Evolutionary conservation across 371 early-diverging fungal species (phyloP).

Genomic region (Nematocida parisii): DNA sequence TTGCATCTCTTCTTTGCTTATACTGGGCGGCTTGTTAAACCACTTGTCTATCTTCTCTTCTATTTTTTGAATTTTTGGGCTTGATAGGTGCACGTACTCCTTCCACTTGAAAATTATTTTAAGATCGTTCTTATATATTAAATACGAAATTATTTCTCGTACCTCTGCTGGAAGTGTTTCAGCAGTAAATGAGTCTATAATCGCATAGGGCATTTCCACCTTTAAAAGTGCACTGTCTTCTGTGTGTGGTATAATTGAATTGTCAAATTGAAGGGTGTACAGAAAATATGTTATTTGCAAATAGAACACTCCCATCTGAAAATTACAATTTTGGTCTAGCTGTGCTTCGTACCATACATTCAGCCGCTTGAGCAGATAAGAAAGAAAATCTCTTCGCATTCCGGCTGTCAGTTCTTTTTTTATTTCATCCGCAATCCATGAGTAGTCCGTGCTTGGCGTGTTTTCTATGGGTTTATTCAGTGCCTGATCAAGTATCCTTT

Average conservation of each 20-base stretch:
- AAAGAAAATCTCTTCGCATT: neutral
- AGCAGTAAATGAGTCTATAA: neutral
- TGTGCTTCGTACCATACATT: conserved; percentile 30
- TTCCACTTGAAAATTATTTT: conserved; percentile 36
- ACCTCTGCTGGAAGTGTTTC: conserved; percentile 13
- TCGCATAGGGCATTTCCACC: conserved; percentile 20
- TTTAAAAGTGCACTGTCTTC: neutral
- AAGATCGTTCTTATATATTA: conserved; percentile 33
- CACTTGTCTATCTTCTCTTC: conserved; percentile 7
- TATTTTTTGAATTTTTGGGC: conserved; percentile 6
- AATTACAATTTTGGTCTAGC: neutral
- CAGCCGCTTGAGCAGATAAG: neutral
- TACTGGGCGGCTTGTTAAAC: neutral
- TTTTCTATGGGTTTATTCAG: neutral
- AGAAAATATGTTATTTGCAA: conserved; percentile 30
- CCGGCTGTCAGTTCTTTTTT: neutral
- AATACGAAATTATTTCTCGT: conserved; percentile 9
- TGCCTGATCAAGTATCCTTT: conserved; percentile 26
- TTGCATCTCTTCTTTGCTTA: neutral
- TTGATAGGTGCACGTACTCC: conserved; percentile 34
- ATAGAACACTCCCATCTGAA: conserved; percentile 7
- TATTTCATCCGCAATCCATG: conserved; percentile 24
- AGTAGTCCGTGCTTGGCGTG: conserved; percentile 9
- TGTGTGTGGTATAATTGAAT: neutral
- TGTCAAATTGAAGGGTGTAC: conserved; percentile 47